Percentiles rank a stretch among this genome's conserved stretches.
These are phyloP conservation scores for Thalassia testudinum DNA, from an alignment of 116 monocot species.

Conservation along the genomic window DNA sequence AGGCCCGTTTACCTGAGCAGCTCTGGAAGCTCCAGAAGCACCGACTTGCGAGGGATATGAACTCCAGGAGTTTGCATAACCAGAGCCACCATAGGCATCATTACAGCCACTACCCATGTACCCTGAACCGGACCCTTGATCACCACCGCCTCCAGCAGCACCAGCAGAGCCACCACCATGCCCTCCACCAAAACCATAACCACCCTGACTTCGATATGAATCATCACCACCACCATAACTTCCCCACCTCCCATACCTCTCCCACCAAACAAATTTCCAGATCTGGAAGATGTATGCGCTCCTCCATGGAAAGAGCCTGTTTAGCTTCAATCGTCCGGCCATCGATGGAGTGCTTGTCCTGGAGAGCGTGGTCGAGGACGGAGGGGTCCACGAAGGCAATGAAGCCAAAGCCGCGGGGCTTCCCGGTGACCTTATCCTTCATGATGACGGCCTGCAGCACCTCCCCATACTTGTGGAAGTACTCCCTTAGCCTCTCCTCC, in stretches of 20 bases:
- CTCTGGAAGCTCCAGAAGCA: slow-evolving; percentile 40
- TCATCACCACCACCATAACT: slow-evolving; percentile 47
- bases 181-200: slow-evolving; percentile 50
- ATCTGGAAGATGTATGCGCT: slow-evolving; percentile 50
- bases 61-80: slow-evolving; percentile 57
- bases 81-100: slow-evolving; percentile 29
- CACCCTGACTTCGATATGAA: slow-evolving; percentile 49
- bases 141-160: slow-evolving; percentile 13
- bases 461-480: no score
- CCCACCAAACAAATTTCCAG: slow-evolving; percentile 5
- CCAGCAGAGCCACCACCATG: slow-evolving; percentile 20
- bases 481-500: no score
- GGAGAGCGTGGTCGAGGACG: no score
- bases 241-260: slow-evolving; percentile 12
- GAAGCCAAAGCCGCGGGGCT: no score
- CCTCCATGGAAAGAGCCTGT: slow-evolving; percentile 80
- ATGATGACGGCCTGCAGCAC: no score
- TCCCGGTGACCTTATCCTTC: no score
- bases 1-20: slow-evolving; percentile 27
- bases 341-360: no score
- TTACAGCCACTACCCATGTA: slow-evolving; percentile 44
- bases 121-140: slow-evolving; percentile 37
- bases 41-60: slow-evolving; percentile 57
- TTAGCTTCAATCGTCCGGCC: no score
- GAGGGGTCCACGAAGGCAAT: no score